A percentile compares a stretch with the other conserved stretches of the same genome.
Evolutionary conservation across 2,329 filamentous ascomycete genomes (phyloP).

Genomic region (Talaromyces verruculosus): DNA sequence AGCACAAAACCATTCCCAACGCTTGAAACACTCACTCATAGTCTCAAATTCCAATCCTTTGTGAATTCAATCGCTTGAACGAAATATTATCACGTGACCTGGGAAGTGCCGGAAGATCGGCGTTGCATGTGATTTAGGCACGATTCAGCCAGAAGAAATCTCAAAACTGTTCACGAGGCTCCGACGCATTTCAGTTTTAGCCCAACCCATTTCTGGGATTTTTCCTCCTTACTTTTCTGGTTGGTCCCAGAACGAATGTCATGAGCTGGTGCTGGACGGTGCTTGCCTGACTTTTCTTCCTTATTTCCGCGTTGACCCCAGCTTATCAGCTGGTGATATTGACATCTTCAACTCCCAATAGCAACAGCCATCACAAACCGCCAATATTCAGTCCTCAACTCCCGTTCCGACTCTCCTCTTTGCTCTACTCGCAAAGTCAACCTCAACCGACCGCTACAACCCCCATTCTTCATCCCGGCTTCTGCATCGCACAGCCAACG

Average conservation of each 20-base stretch:
- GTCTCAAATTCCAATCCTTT: too few species aligned
- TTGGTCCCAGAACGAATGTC: neutral
- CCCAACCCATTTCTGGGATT: neutral
- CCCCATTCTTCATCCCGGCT: constrained; percentile 22
- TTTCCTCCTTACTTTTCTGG: neutral
- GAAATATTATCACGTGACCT: constrained; percentile 13
- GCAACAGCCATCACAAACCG: constrained; percentile 22
- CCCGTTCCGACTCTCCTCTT: constrained; percentile 24
- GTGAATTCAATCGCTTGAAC: neutral
- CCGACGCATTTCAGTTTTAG: neutral
- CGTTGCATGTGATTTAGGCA: constrained; percentile 17
- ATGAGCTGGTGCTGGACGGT: constrained; percentile 13
- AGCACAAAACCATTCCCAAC: neutral
- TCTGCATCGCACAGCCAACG: constrained; percentile 28
- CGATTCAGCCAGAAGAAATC: constrained; percentile 1
- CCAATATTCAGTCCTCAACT: constrained; percentile 38
- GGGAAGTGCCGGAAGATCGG: constrained; percentile 12
- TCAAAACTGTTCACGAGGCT: neutral
- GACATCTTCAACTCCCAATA: neutral
- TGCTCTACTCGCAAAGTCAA: constrained; percentile 27
- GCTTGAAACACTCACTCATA: neutral
- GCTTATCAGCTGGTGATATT: constrained; percentile 5
- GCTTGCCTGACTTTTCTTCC: neutral
- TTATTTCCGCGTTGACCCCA: constrained; percentile 1
- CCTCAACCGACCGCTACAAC: neutral